A percentile compares a stretch with the other conserved stretches of the same genome.
phyloP scores from a whole-genome alignment of 2,329 filamentous ascomycete species.

The Epicoccum sorghinum region DNA sequence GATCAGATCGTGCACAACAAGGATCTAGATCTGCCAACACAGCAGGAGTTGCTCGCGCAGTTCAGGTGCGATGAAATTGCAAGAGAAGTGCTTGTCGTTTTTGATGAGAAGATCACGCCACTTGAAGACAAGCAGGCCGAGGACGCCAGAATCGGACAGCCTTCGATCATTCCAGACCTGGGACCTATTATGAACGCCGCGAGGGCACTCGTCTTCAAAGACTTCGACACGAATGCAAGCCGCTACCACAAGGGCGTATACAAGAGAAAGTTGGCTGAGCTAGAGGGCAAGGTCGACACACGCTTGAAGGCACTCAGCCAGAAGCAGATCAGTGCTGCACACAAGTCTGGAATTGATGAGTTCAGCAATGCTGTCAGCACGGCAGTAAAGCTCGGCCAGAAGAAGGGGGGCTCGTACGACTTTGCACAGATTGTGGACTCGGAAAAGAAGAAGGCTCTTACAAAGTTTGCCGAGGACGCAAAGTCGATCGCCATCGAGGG shows the following conservation, averaged over 20 bases:
- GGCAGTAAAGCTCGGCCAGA: slow-evolving; percentile 90
- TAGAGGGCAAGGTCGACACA: slow-evolving; percentile 86
- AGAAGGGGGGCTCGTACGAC: slow-evolving; percentile 87
- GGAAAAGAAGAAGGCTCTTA: slow-evolving; percentile 78
- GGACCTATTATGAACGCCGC: slow-evolving; percentile 75
- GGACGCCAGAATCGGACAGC: slow-evolving; percentile 72
- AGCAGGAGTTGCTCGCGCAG: slow-evolving; percentile 94
- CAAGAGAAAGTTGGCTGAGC: slow-evolving; percentile 79
- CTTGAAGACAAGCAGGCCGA: slow-evolving; percentile 87
- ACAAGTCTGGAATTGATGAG: slow-evolving; percentile 82
- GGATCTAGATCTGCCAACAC: slow-evolving; percentile 92
- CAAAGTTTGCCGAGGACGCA: slow-evolving; percentile 77
- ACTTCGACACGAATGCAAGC: slow-evolving; percentile 90
- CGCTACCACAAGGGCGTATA: slow-evolving; percentile 98
- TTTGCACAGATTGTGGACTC: slow-evolving; percentile 91
- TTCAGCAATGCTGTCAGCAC: slow-evolving; percentile 88
- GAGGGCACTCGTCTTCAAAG: slow-evolving; percentile 73
- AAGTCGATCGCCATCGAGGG: slow-evolving; percentile 76
- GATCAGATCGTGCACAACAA: slow-evolving; percentile 99
- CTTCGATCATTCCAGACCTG: slow-evolving; percentile 74
- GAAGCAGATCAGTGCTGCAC: slow-evolving; percentile 84
- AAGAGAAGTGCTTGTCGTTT: slow-evolving; percentile 81
- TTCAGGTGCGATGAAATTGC: slow-evolving; percentile 98
- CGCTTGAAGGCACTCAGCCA: slow-evolving; percentile 86
- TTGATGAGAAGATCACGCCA: slow-evolving; percentile 80